These are phyloP conservation scores for Krasilnikovozyma curviuscula DNA, from an alignment of 768 basidiomycete genomes.

Conservation along the genomic window DNA sequence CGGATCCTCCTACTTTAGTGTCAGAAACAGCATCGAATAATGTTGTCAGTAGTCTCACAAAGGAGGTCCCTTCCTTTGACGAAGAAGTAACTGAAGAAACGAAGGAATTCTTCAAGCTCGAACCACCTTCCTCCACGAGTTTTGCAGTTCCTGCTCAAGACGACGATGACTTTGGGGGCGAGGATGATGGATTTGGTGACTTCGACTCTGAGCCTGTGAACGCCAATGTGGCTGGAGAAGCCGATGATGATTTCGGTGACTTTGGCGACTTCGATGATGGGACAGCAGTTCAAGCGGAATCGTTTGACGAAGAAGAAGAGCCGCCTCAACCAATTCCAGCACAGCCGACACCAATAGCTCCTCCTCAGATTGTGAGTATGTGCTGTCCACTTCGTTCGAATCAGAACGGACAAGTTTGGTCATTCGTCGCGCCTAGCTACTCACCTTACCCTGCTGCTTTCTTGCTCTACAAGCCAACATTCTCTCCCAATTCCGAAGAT, in stretches of 20 bases:
- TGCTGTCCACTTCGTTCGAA: slow-evolving; percentile 14
- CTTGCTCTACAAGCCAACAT: slow-evolving; percentile 41
- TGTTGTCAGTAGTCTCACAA: no score
- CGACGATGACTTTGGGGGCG: not conserved
- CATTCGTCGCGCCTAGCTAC: not conserved
- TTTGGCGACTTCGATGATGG: slow-evolving; percentile 43
- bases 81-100: no score
- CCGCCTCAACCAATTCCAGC: slow-evolving; percentile 21
- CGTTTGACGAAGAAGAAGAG: slow-evolving; percentile 24
- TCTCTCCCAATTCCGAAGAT: slow-evolving; percentile 40
- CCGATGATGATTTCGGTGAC: slow-evolving; percentile 17
- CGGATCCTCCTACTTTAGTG: no score
- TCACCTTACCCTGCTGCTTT: not conserved
- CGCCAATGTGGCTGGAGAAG: not conserved
- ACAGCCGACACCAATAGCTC: not conserved
- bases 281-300: slow-evolving; percentile 45
- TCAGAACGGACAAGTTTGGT: slow-evolving; percentile 12
- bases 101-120: no score
- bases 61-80: no score
- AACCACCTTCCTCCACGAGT: no score
- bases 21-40: no score
- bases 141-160: not conserved
- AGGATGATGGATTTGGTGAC: slow-evolving; percentile 8
- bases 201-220: slow-evolving; percentile 2
- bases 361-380: not conserved